These are phyloP conservation scores for Jasminum sambac DNA, from an alignment of 257 asterid species.

Conservation along the genomic window DNA sequence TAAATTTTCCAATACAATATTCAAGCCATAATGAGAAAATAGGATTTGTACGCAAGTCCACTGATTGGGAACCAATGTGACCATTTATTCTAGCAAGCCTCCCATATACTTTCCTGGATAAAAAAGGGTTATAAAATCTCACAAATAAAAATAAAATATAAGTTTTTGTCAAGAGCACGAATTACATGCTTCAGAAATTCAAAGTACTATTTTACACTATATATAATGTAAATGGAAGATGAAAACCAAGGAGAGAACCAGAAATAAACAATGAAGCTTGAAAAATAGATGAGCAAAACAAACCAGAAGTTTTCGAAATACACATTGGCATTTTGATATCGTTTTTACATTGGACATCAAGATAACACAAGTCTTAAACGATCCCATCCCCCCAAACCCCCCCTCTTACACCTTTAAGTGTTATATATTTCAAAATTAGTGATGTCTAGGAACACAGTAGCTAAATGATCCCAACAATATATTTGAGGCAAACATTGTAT, in stretches of 20 bases:
- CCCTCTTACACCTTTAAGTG: no score
- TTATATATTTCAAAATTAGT: no score
- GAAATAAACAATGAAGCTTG: background rate
- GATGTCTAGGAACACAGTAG: no score
- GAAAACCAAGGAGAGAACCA: background rate
- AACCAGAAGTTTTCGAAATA: background rate
- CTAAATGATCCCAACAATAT: no score
- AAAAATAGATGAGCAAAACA: slow-evolving; percentile 11
- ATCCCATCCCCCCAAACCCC: no score
- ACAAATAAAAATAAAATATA: background rate
- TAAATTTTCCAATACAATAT: slow-evolving; percentile 14
- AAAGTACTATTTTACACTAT: background rate
- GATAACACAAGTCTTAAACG: no score
- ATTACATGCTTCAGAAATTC: background rate
- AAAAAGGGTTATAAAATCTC: slow-evolving; percentile 10
- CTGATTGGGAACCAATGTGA: slow-evolving; percentile 17
- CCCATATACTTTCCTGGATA: slow-evolving; percentile 27
- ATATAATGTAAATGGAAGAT: background rate
- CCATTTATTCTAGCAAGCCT: slow-evolving; percentile 22
- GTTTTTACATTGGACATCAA: no score
- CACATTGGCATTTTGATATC: no score
- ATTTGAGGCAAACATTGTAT: no score
- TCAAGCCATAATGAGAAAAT: slow-evolving; percentile 15
- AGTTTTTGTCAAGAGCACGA: background rate
- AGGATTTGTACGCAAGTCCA: slow-evolving; percentile 22